Conservation (phyloP, 2,329 filamentous ascomycete species). For the Alternaria burnsii region DNA sequence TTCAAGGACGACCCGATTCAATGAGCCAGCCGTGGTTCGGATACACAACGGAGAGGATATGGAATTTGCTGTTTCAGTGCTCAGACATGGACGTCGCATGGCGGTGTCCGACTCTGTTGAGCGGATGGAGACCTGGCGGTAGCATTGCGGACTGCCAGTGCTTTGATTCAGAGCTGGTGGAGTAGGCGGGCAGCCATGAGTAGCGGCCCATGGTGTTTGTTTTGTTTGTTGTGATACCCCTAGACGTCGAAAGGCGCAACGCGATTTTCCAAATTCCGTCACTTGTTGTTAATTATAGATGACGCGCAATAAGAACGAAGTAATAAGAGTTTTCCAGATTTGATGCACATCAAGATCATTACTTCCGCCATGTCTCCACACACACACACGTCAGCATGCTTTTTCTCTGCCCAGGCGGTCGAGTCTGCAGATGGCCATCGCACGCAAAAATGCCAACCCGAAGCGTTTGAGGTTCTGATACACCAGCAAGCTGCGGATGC, state of each 20-base stretch:
- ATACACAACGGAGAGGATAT: conserved; percentile 42
- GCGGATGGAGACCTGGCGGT: conserved; percentile 35
- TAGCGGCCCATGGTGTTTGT: conserved; percentile 1
- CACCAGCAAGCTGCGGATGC: conserved; percentile 16
- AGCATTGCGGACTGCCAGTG: conserved; percentile 40
- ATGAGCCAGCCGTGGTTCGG: conserved; percentile 40
- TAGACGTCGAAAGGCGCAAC: conserved; percentile 10
- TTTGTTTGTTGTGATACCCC: conserved; percentile 15
- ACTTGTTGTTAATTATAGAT: conserved; percentile 12
- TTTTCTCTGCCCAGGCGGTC: not conserved
- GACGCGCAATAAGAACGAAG: conserved; percentile 1
- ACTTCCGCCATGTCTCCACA: not conserved
- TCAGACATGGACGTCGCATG: conserved; percentile 36
- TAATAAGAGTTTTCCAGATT: conserved; percentile 4
- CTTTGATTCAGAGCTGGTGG: conserved; percentile 30
- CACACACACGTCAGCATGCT: not conserved
- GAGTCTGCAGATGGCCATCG: not conserved
- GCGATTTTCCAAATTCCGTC: not conserved
- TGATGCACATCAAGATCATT: not conserved
- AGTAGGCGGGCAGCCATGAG: conserved; percentile 4
- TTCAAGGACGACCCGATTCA: conserved; percentile 33
- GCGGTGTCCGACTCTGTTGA: conserved; percentile 40
- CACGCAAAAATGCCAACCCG: conserved; percentile 10
- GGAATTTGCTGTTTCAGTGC: conserved; percentile 44
- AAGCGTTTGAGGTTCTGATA: conserved; percentile 25